Evolutionary conservation across 306 rosid genomes (phyloP).

Genomic region (Bauhinia variegata): DNA sequence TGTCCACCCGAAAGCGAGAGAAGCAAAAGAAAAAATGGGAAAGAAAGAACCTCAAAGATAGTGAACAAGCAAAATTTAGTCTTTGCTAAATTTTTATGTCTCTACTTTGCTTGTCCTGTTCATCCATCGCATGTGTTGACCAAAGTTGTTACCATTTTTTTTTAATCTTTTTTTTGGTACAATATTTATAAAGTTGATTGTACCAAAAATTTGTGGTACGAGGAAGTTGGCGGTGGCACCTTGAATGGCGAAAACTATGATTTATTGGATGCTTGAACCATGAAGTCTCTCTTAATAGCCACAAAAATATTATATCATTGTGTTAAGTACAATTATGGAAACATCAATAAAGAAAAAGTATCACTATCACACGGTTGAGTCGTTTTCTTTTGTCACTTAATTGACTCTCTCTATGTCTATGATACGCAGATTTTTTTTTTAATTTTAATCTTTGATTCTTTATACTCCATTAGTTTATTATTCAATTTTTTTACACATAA

Average conservation of each 20-base stretch:
- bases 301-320: neutral
- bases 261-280: constrained; percentile 1
- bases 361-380: too few relatives aligned
- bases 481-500: too few relatives aligned
- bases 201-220: constrained; percentile 35
- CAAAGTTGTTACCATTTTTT: neutral
- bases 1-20: constrained; percentile 51
- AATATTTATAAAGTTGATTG: too few relatives aligned
- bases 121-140: neutral
- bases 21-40: neutral
- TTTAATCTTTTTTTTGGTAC: too few relatives aligned
- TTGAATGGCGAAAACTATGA: constrained; percentile 1
- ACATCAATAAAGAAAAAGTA: neutral
- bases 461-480: too few relatives aligned
- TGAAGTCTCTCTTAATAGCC: neutral
- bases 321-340: constrained; percentile 6
- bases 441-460: too few relatives aligned
- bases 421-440: too few relatives aligned
- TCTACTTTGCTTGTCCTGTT: neutral
- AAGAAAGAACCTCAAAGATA: neutral
- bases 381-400: too few relatives aligned
- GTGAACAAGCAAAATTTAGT: constrained; percentile 5
- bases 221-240: constrained; percentile 30
- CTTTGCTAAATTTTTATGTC: constrained; percentile 21
- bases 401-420: too few relatives aligned